phyloP scores from a whole-genome alignment of 495 filamentous ascomycete genomes.

The Podospora fimiseda region DNA sequence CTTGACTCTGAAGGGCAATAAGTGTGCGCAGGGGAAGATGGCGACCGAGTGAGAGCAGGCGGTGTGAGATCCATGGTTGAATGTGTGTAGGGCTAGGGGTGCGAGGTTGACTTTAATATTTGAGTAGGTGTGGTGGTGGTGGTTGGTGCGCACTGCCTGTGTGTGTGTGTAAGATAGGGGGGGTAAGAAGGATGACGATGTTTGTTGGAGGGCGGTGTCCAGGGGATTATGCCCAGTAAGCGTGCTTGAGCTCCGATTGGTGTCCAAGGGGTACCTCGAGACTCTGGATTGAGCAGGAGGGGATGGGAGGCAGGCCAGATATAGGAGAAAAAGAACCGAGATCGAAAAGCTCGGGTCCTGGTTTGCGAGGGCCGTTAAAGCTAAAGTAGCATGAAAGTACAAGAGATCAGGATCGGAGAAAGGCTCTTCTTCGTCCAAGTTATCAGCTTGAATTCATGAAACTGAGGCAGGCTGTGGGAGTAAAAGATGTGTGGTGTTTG shows the following conservation, averaged over 20 bases:
- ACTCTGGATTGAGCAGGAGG: conserved; percentile 11
- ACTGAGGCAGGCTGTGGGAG: conserved; percentile 22
- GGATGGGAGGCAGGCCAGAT: conserved; percentile 24
- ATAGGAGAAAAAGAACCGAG: conserved; percentile 13
- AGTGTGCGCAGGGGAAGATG: conserved; percentile 41
- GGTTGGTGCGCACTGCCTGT: conserved; percentile 11
- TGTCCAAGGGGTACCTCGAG: conserved; percentile 18
- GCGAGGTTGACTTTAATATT: conserved; percentile 13
- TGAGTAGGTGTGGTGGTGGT: conserved; percentile 19
- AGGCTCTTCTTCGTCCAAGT: conserved; percentile 6
- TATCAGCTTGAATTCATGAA: conserved; percentile 12
- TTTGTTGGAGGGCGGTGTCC: conserved; percentile 16
- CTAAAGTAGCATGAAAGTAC: conserved; percentile 6
- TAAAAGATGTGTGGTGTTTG: conserved; percentile 16
- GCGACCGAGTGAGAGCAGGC: conserved; percentile 43
- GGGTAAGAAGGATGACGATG: conserved; percentile 17
- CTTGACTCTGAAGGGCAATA: conserved; percentile 43
- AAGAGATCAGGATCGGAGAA: not conserved
- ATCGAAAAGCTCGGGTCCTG: conserved; percentile 12
- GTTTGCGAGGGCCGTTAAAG: conserved; percentile 12
- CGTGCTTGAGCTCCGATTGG: conserved; percentile 26
- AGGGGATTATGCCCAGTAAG: conserved; percentile 17
- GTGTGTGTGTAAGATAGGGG: conserved; percentile 19
- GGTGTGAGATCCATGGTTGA: conserved; percentile 43
- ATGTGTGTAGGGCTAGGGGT: conserved; percentile 6